A percentile compares a stretch with the other conserved stretches of the same genome.
Evolutionary conservation across 345 rosid species (phyloP).

Genomic region (Xanthoceras sorbifolium): DNA sequence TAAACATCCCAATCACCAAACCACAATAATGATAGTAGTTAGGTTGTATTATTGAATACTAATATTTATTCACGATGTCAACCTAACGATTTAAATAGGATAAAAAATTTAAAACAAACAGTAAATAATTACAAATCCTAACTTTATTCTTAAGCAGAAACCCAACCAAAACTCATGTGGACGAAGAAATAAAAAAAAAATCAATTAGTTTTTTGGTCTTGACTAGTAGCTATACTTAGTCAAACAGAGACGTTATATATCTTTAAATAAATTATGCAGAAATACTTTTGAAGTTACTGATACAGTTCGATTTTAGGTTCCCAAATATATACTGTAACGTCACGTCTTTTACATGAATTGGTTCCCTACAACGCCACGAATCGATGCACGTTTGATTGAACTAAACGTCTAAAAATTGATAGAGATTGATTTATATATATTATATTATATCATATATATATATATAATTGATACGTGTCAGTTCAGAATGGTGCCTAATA

Average conservation of each 20-base stretch:
- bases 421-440: not conserved
- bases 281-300: not conserved
- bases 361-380: not conserved
- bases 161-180: not conserved
- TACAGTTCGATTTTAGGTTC: not conserved
- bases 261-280: not conserved
- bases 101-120: no score
- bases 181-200: no score
- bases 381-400: not conserved
- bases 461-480: no score
- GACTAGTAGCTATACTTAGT: not conserved
- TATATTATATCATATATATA: no score
- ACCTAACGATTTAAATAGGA: not conserved
- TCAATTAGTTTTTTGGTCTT: not conserved
- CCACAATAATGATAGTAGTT: no score
- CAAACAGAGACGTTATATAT: not conserved
- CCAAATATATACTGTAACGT: not conserved
- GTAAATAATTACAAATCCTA: no score
- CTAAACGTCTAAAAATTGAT: not conserved
- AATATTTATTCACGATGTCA: not conserved
- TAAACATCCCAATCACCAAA: no score
- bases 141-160: not conserved
- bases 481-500: not conserved
- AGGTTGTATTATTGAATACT: not conserved
- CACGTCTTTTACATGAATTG: not conserved